Evolutionary conservation across 768 basidiomycete genomes (phyloP).

Genomic region (Kwoniella botswanensis): DNA sequence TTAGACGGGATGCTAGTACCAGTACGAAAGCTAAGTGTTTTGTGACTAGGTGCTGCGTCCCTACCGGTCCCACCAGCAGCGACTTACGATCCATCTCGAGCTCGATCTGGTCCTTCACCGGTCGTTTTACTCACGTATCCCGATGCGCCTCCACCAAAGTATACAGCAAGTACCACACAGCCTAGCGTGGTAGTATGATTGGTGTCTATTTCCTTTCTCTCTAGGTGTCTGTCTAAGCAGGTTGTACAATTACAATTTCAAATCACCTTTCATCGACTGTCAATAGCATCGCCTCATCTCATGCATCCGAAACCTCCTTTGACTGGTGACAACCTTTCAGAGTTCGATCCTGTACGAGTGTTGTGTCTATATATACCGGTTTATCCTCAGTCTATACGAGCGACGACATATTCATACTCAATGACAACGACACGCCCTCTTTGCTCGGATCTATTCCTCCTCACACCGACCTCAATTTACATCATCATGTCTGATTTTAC

Average conservation of each 20-base stretch:
- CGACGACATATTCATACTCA: neutral
- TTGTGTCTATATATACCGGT: neutral
- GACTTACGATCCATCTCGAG: slow-evolving; percentile 13
- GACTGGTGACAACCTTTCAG: too few relatives aligned
- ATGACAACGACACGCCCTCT: neutral
- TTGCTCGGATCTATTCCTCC: too few relatives aligned
- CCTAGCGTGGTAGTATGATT: neutral
- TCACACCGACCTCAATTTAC: too few relatives aligned
- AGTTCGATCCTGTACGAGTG: too few relatives aligned
- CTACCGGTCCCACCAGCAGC: slow-evolving; percentile 16
- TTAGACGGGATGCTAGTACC: neutral
- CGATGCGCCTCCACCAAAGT: slow-evolving; percentile 13
- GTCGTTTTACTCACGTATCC: neutral
- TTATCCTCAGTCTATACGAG: neutral
- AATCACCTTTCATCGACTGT: neutral
- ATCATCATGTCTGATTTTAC: too few relatives aligned
- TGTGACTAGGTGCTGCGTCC: slow-evolving; percentile 6
- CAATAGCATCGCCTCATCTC: too few relatives aligned
- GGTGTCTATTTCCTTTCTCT: too few relatives aligned
- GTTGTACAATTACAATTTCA: too few relatives aligned
- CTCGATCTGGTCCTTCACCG: neutral
- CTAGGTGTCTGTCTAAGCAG: too few relatives aligned
- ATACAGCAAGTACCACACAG: neutral
- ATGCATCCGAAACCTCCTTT: too few relatives aligned
- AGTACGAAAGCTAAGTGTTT: neutral